Evolutionary conservation across 1,284 basidiomycete genomes (phyloP), one percentile per base, ranked within the genome.

Genomic region (Cutaneotrichosporon arboriforme): DNA sequence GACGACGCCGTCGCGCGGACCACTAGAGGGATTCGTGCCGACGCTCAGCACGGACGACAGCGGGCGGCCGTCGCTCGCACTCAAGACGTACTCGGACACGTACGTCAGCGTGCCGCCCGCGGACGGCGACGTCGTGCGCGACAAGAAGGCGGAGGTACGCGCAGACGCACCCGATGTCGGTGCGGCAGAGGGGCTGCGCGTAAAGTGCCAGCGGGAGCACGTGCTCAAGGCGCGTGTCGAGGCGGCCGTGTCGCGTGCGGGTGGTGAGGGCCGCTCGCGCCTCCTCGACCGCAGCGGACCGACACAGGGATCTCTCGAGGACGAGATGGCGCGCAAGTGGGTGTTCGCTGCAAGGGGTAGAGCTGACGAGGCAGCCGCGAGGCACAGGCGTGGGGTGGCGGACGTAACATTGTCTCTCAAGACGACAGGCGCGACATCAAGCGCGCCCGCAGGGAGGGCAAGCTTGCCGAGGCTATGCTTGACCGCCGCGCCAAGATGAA

Each of bases 401-500:
- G 89, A 9, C 78, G 84, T 51, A 83, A 83, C 15, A 77, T 92
- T 13, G 80, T 86, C 35, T 68, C 69, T 4, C 57, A 62, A 8
- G 57, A 54, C n/a, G 74, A 74, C 49, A 87, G 90, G 2, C 69
- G 66, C 2, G 83, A 82, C 81, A 79, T 97, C 50, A 91, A 90
- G 72, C 82, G 81, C 54, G 91, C 91, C 13, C 80, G 81, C 58
- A 87, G 91, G 72, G 90, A 96, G 60, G 93, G 93, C 3, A 81
- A 87, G 34, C 71, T 96, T 15, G 85, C 88, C 1, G 92, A 97
- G 72, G 88, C 88, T 4, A 76, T 97, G 76, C 79, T 97, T 43
- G 90, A 97, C 66, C 82, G 91, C 23, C 81, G 92, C 52, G 79
- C 88, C 8, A 94, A 94, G 70, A 79, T 96, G 56, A 97, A 97